Percentiles rank a stretch among this genome's conserved stretches.
phyloP scores from a whole-genome alignment of 202 grass and related monocot genomes.

The Digitaria exilis region DNA sequence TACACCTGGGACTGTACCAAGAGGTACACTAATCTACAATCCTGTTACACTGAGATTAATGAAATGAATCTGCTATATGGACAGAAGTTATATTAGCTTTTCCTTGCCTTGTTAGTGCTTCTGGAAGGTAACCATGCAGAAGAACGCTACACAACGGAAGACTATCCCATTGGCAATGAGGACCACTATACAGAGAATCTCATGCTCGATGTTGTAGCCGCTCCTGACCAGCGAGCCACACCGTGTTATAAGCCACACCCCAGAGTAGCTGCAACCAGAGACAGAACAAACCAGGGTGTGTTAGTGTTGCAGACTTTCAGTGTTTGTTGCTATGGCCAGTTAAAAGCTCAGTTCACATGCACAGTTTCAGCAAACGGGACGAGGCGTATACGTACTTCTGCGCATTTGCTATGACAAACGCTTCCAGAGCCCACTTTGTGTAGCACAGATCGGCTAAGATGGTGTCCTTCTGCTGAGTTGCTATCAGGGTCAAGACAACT shows the following conservation, averaged over 20 bases:
- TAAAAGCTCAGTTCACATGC: neutral
- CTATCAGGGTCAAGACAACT: slow-evolving; percentile 81
- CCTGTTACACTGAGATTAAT: slow-evolving; percentile 28
- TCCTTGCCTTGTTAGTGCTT: slow-evolving; percentile 48
- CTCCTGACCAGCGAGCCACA: slow-evolving; percentile 70
- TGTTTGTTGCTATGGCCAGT: neutral
- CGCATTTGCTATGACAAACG: slow-evolving; percentile 86
- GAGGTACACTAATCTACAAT: slow-evolving; percentile 42
- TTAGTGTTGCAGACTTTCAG: neutral
- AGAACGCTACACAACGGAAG: slow-evolving; percentile 84
- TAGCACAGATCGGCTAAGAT: slow-evolving; percentile 81
- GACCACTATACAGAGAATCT: slow-evolving; percentile 65
- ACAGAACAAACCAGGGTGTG: slow-evolving; percentile 27
- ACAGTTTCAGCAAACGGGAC: neutral
- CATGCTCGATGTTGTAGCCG: slow-evolving; percentile 76
- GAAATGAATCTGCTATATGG: neutral
- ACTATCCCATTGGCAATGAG: slow-evolving; percentile 63
- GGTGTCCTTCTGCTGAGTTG: slow-evolving; percentile 76
- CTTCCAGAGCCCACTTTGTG: slow-evolving; percentile 93
- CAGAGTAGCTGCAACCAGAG: slow-evolving; percentile 64
- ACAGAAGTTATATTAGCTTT: neutral
- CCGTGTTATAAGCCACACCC: slow-evolving; percentile 81
- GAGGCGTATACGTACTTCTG: slow-evolving; percentile 56
- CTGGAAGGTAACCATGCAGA: slow-evolving; percentile 85
- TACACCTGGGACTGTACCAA: slow-evolving; percentile 1